Evolutionary conservation across 2,329 filamentous ascomycete species (phyloP).

Genomic region (Penicillium fuscoglaucum): DNA sequence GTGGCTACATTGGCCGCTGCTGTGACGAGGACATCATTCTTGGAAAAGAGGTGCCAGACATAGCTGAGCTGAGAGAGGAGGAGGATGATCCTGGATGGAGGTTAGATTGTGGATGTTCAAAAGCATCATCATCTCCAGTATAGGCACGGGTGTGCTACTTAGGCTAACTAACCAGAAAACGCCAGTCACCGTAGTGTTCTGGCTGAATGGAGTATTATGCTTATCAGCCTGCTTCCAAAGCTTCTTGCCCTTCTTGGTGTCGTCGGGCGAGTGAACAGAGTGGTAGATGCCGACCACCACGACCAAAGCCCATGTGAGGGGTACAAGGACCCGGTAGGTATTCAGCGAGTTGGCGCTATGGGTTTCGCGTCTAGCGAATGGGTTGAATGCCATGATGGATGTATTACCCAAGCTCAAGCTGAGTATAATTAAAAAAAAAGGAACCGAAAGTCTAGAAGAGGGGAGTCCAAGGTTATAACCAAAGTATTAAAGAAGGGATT

Average conservation of each 20-base stretch:
- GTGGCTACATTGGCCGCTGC: constrained; percentile 74
- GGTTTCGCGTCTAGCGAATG: constrained; percentile 70
- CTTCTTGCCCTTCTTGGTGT: constrained; percentile 61
- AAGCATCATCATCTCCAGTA: no score
- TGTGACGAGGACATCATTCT: constrained; percentile 61
- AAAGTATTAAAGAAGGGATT: neutral
- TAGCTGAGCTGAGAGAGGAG: constrained; percentile 76
- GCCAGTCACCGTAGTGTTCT: constrained; percentile 63
- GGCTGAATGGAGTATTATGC: constrained; percentile 70
- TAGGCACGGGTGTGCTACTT: neutral
- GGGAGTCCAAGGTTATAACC: constrained; percentile 1
- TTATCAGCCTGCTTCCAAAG: constrained; percentile 74
- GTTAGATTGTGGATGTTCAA: neutral
- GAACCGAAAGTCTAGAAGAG: neutral
- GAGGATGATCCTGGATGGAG: constrained; percentile 61
- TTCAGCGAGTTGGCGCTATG: constrained; percentile 63
- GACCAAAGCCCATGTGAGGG: constrained; percentile 72
- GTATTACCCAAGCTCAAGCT: neutral
- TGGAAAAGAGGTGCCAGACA: constrained; percentile 72
- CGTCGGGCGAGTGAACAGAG: constrained; percentile 62
- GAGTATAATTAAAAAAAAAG: neutral
- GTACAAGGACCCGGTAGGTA: constrained; percentile 73
- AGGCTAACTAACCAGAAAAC: constrained; percentile 69
- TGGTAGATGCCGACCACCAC: constrained; percentile 75
- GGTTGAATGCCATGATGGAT: constrained; percentile 56